A percentile compares a stretch with the other conserved stretches of the same genome.
phyloP scores from a whole-genome alignment of 148 eudicot genomes.

The Gaultheria prostrata region DNA sequence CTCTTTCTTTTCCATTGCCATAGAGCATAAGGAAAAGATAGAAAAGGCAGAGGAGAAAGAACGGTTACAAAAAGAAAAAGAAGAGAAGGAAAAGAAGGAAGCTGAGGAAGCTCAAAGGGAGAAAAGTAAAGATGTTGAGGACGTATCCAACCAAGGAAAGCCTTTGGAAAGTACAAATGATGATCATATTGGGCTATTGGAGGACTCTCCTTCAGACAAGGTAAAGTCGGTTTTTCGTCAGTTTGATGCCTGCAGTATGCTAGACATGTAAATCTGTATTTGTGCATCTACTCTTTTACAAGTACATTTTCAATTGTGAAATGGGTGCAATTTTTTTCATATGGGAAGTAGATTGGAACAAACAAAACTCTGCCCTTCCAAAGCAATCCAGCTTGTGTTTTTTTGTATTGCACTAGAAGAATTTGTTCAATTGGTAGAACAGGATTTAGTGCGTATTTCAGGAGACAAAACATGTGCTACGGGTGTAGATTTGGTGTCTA shows the following conservation, averaged over 20 bases:
- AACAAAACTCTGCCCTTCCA: not conserved
- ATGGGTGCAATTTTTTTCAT: not conserved
- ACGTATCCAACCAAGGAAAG: slow-evolving; percentile 33
- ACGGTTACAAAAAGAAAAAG: slow-evolving; percentile 73
- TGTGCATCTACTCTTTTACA: not conserved
- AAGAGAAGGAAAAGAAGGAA: slow-evolving; percentile 66
- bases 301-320: not conserved
- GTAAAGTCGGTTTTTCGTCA: slow-evolving; percentile 28
- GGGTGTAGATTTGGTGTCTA: no score
- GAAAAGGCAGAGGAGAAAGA: slow-evolving; percentile 91
- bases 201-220: slow-evolving; percentile 41
- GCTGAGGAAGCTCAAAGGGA: slow-evolving; percentile 38
- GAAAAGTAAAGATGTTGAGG: slow-evolving; percentile 33
- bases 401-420: no score
- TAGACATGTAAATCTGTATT: not conserved
- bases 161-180: slow-evolving; percentile 33
- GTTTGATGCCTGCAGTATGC: not conserved
- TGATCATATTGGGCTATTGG: slow-evolving; percentile 35
- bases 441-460: no score
- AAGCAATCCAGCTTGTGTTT: not conserved
- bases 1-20: slow-evolving; percentile 15
- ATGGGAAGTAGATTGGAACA: not conserved
- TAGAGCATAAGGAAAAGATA: slow-evolving; percentile 79
- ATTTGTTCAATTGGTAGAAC: no score
- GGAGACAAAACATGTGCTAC: no score